Percentiles rank a stretch among this genome's conserved stretches.
Evolutionary conservation across 805 yeast species (phyloP).

Genomic region (Sungouiozyma ichnusensis): DNA sequence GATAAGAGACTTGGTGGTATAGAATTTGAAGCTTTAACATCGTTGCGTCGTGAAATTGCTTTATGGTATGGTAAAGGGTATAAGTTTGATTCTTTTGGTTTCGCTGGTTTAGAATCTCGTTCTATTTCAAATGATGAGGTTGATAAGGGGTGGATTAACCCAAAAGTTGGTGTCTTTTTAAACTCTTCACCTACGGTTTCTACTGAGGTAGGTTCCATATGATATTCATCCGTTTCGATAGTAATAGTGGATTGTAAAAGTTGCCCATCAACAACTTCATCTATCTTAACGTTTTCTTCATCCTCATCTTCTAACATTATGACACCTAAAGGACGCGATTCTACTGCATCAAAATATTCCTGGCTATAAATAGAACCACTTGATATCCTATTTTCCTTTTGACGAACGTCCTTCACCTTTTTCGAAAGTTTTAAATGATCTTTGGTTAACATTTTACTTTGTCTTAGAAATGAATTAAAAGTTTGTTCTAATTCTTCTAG

Average conservation of each 20-base stretch:
- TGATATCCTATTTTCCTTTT: conserved; percentile 1
- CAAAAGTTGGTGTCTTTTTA: neutral
- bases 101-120: neutral
- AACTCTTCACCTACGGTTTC: neutral
- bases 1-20: conserved; percentile 77
- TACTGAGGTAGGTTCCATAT: neutral
- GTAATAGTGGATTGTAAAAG: neutral
- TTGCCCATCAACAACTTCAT: neutral
- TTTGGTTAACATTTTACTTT: conserved; percentile 12
- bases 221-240: neutral
- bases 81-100: conserved; percentile 29
- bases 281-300: conserved; percentile 1
- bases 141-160: neutral
- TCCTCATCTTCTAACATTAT: conserved; percentile 40
- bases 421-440: conserved; percentile 11
- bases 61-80: conserved; percentile 52
- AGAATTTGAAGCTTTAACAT: conserved; percentile 45
- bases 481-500: conserved; percentile 17
- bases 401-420: conserved; percentile 6
- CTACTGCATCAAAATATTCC: conserved; percentile 62
- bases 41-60: conserved; percentile 43
- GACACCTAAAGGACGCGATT: conserved; percentile 39
- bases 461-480: conserved; percentile 15
- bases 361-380: conserved; percentile 24
- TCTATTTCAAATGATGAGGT: neutral